phyloP scores from a whole-genome alignment of 345 rosid genomes.

The Eucalyptus curtisii region DNA sequence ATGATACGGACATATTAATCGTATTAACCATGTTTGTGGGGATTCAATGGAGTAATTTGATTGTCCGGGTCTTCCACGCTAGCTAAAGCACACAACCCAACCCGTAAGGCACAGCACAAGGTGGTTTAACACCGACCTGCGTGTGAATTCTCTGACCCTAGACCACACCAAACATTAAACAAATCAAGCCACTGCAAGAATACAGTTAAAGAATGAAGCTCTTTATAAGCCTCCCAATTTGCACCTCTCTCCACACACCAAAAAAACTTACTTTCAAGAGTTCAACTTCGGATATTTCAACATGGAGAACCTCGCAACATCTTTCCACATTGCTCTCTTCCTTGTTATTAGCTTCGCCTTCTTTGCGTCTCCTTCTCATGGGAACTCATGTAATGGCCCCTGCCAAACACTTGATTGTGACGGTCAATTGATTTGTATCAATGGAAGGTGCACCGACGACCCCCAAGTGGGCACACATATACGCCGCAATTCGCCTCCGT shows the following conservation, averaged over 20 bases:
- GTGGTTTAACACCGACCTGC: background rate
- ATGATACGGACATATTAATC: no score
- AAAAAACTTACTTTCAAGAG: background rate
- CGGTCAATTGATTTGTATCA: background rate
- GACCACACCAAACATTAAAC: background rate
- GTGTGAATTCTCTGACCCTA: background rate
- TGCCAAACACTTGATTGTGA: background rate
- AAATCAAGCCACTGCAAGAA: background rate
- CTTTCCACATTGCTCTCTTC: background rate
- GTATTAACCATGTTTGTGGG: background rate
- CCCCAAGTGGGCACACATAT: background rate
- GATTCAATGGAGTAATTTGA: background rate
- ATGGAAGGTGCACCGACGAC: background rate
- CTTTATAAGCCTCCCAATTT: background rate
- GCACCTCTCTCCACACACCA: background rate
- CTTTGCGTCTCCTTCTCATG: background rate
- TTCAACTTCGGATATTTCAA: background rate
- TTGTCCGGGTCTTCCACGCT: background rate
- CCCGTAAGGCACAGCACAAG: background rate
- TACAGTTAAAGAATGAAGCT: background rate
- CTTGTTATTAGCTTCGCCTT: background rate
- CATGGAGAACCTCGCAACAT: background rate
- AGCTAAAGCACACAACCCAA: background rate
- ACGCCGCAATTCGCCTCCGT: background rate
- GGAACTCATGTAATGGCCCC: background rate